Conservation (phyloP, 2,329 filamentous ascomycete genomes). For the Tothia fuscella region DNA sequence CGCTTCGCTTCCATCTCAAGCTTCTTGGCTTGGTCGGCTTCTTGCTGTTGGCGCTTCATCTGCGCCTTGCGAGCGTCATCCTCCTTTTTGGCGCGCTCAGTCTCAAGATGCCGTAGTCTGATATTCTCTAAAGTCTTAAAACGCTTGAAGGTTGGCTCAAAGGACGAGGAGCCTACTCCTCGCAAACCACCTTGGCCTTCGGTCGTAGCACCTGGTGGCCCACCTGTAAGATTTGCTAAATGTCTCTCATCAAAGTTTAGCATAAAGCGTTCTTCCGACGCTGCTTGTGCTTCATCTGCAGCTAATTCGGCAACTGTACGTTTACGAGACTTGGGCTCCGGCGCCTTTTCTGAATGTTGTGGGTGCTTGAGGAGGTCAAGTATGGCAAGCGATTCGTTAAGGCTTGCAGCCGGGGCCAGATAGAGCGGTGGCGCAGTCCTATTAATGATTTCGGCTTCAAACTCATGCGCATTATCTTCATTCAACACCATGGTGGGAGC, state of each 20-base stretch:
- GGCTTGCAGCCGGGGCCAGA: constrained; percentile 60
- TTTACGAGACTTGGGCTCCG: constrained; percentile 80
- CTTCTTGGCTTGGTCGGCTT: constrained; percentile 16
- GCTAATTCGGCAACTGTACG: constrained; percentile 89
- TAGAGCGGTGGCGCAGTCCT: constrained; percentile 63
- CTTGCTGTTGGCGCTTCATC: constrained; percentile 18
- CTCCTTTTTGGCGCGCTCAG: constrained; percentile 39
- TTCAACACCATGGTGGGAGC: constrained; percentile 70
- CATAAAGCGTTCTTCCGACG: constrained; percentile 85
- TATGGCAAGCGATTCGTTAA: constrained; percentile 57
- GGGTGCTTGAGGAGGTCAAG: constrained; percentile 64
- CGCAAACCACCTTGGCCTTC: constrained; percentile 50
- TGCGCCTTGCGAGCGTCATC: constrained; percentile 42
- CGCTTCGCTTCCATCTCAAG: constrained; percentile 13
- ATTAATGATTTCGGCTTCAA: constrained; percentile 64
- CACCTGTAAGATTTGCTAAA: constrained; percentile 44
- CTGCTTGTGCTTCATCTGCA: constrained; percentile 83
- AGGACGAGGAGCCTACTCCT: constrained; percentile 48
- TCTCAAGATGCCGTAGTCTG: constrained; percentile 63
- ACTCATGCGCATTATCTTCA: constrained; percentile 56
- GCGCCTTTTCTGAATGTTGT: constrained; percentile 62
- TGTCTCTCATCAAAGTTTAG: constrained; percentile 80
- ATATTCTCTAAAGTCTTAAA: constrained; percentile 89
- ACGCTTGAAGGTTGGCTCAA: constrained; percentile 73
- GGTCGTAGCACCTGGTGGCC: constrained; percentile 50